Evolutionary conservation across 257 asterid species (phyloP).

Genomic region (Ilex aquifolium): DNA sequence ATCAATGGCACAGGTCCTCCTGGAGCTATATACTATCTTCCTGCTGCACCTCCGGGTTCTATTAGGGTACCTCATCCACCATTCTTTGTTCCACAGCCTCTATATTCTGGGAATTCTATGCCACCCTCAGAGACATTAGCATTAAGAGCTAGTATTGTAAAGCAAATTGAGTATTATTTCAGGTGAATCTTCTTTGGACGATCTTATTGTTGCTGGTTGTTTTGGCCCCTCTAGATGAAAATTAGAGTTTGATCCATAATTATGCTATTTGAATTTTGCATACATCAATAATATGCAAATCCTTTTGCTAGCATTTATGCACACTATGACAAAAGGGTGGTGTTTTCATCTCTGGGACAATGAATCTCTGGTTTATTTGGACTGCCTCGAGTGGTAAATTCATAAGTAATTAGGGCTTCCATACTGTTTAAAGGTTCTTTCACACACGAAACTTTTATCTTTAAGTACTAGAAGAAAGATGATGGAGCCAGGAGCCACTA

Average conservation of each 20-base stretch:
- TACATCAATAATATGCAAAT: neutral
- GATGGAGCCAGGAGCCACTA: neutral
- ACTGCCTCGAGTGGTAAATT: neutral
- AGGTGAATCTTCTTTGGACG: constrained; percentile 40
- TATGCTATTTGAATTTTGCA: neutral
- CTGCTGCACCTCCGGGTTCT: constrained; percentile 57
- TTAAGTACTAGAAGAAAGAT: neutral
- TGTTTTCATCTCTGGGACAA: neutral
- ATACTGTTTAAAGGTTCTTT: neutral
- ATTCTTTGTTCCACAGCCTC: constrained; percentile 46
- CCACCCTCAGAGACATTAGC: constrained; percentile 42
- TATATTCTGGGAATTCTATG: constrained; percentile 46
- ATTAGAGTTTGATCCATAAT: constrained; percentile 2
- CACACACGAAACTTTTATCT: neutral
- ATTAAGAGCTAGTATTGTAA: constrained; percentile 47
- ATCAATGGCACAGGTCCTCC: constrained; percentile 56
- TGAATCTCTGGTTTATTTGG: neutral
- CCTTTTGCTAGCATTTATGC: neutral
- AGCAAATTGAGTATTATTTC: constrained; percentile 96
- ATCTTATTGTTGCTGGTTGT: constrained; percentile 12
- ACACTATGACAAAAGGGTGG: neutral
- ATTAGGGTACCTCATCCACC: constrained; percentile 65
- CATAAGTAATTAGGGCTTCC: neutral
- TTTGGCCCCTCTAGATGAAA: constrained; percentile 9
- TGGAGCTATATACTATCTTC: constrained; percentile 50